phyloP scores from a whole-genome alignment of 148 eudicot genomes.

The Fagopyrum homotropicum region DNA sequence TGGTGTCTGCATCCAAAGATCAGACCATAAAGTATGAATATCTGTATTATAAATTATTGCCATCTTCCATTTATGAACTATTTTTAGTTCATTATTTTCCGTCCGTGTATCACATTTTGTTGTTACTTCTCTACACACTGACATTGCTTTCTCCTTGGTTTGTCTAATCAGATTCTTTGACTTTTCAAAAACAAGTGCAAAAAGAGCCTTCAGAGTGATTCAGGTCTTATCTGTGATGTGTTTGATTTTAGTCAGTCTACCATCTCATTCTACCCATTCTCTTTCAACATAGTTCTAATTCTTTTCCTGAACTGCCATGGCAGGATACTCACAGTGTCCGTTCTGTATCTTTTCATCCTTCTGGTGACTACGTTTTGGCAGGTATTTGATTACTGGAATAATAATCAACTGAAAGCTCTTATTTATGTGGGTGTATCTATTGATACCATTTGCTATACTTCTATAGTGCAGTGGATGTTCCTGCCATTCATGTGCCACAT shows the following conservation, averaged over 20 bases:
- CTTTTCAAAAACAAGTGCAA: constrained; percentile 78
- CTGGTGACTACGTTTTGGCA: constrained; percentile 84
- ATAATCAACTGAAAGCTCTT: neutral
- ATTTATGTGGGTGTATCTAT: neutral
- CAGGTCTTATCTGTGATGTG: constrained; percentile 36
- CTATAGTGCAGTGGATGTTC: neutral
- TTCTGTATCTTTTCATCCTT: constrained; percentile 82
- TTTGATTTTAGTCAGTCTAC: neutral
- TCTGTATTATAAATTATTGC: neutral
- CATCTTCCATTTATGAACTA: neutral
- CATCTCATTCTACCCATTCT: neutral
- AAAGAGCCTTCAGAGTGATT: constrained; percentile 78
- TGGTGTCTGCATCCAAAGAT: constrained; percentile 83
- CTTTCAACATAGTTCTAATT: neutral
- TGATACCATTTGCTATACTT: neutral
- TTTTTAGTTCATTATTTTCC: neutral
- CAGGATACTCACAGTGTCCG: constrained; percentile 96
- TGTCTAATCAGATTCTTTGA: constrained; percentile 64
- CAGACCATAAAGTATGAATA: constrained; percentile 67
- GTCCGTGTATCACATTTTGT: neutral
- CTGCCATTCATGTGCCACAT: neutral
- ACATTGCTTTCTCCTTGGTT: constrained; percentile 14
- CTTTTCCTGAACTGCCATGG: neutral
- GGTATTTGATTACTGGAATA: constrained; percentile 27
- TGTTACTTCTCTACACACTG: neutral